phyloP scores from a whole-genome alignment of 2,329 filamentous ascomycete genomes.

The Fusarium longipes region DNA sequence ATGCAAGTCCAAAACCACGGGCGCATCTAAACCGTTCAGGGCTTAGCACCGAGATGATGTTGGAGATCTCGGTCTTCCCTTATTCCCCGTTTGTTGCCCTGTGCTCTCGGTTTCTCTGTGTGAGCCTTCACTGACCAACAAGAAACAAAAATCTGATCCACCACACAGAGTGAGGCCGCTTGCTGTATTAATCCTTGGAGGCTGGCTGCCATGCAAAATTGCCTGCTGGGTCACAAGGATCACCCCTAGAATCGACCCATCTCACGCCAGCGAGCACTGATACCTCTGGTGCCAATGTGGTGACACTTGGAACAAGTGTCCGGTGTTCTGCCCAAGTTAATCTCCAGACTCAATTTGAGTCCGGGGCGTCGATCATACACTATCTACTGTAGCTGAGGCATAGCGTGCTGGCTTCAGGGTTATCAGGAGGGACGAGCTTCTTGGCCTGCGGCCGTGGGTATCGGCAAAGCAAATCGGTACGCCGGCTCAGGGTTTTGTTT shows the following conservation, averaged over 20 bases:
- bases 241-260: conserved; percentile 35
- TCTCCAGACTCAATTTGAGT: conserved; percentile 37
- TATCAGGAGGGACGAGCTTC: conserved; percentile 25
- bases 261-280: conserved; percentile 41
- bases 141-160: conserved; percentile 36
- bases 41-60: conserved; percentile 39
- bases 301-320: conserved; percentile 31
- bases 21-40: conserved; percentile 19
- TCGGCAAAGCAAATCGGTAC: conserved; percentile 4
- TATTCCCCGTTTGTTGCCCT: conserved; percentile 25
- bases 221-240: conserved; percentile 25
- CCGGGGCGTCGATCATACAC: conserved; percentile 47
- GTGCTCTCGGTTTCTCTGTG: conserved; percentile 9
- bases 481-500: conserved; percentile 2
- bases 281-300: conserved; percentile 41
- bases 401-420: conserved; percentile 30
- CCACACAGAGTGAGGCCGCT: conserved; percentile 35
- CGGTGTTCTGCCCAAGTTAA: conserved; percentile 7
- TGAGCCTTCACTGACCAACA: conserved; percentile 26
- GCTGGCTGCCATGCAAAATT: conserved; percentile 15
- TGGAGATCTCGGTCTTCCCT: conserved; percentile 13
- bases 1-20: conserved; percentile 39
- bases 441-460: conserved; percentile 1
- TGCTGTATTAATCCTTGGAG: conserved; percentile 20
- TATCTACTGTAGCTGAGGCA: conserved; percentile 45